phyloP scores from a whole-genome alignment of 2,329 filamentous ascomycete species.

The Alternaria ethzedia region DNA sequence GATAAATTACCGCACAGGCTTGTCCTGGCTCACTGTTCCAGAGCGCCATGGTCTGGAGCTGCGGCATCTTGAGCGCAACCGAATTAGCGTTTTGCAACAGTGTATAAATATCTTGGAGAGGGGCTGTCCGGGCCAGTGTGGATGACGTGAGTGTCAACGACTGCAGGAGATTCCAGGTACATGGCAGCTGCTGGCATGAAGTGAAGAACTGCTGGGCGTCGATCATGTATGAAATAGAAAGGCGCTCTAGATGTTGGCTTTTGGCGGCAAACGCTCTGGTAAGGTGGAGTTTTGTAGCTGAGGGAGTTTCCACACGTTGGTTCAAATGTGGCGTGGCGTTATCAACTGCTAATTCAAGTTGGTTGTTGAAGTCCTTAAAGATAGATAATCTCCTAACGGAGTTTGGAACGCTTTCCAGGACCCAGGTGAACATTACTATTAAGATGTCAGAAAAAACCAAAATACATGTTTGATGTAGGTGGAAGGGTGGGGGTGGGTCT shows the following conservation, averaged over 20 bases:
- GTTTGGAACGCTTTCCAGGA: constrained; percentile 24
- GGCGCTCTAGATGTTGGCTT: constrained; percentile 25
- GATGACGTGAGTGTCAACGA: constrained; percentile 28
- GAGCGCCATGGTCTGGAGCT: constrained; percentile 29
- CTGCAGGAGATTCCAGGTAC: constrained; percentile 28
- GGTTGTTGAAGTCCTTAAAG: constrained; percentile 27
- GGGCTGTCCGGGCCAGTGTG: constrained; percentile 21
- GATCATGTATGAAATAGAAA: constrained; percentile 31
- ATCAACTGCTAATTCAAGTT: constrained; percentile 24
- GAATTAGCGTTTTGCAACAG: constrained; percentile 28
- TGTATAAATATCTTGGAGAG: constrained; percentile 23
- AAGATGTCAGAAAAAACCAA: constrained; percentile 20
- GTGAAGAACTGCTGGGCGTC: constrained; percentile 28
- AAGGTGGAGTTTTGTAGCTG: constrained; percentile 21
- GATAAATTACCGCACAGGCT: constrained; percentile 28
- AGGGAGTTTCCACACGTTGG: constrained; percentile 19
- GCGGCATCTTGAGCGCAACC: constrained; percentile 27
- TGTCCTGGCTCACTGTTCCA: constrained; percentile 27
- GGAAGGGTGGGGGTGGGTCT: neutral
- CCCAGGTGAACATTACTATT: constrained; percentile 23
- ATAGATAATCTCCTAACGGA: constrained; percentile 27
- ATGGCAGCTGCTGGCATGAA: constrained; percentile 29
- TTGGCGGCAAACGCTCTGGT: constrained; percentile 26
- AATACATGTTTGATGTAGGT: constrained; percentile 15
- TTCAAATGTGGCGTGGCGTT: constrained; percentile 21